A percentile compares a stretch with the other conserved stretches of the same genome.
phyloP scores from a whole-genome alignment of 73 alveolate species.

The Paramecium pentaurelia region DNA sequence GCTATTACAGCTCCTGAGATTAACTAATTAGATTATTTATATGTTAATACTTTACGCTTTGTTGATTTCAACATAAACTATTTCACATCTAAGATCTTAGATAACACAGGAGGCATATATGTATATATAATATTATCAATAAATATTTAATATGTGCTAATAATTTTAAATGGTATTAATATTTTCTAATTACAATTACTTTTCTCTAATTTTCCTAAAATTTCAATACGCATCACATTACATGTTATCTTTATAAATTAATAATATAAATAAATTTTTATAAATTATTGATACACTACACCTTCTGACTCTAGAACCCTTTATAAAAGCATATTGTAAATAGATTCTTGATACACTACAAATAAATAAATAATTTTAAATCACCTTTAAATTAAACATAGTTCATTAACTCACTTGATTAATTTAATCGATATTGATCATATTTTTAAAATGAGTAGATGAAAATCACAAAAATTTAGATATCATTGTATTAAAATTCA shows the following conservation, averaged over 20 bases:
- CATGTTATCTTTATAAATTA: not conserved
- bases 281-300: not conserved
- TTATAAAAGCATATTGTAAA: not conserved
- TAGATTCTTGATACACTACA: not conserved
- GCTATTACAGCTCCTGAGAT: conserved; percentile 30
- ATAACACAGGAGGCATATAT: conserved; percentile 21
- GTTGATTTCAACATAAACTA: not conserved
- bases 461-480: no score
- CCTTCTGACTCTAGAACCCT: not conserved
- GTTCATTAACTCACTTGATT: no score
- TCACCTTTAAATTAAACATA: not conserved
- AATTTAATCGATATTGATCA: no score
- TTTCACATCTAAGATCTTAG: conserved; percentile 6
- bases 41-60: not conserved
- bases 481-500: no score
- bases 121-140: not conserved
- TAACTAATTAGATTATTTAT: not conserved
- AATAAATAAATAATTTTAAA: not conserved
- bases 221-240: not conserved
- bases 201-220: not conserved
- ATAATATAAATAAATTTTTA: not conserved
- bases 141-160: not conserved
- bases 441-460: no score
- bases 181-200: not conserved
- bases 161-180: not conserved